Conservation (phyloP, 805 yeast species). For the Yarrowia alimentaria region DNA sequence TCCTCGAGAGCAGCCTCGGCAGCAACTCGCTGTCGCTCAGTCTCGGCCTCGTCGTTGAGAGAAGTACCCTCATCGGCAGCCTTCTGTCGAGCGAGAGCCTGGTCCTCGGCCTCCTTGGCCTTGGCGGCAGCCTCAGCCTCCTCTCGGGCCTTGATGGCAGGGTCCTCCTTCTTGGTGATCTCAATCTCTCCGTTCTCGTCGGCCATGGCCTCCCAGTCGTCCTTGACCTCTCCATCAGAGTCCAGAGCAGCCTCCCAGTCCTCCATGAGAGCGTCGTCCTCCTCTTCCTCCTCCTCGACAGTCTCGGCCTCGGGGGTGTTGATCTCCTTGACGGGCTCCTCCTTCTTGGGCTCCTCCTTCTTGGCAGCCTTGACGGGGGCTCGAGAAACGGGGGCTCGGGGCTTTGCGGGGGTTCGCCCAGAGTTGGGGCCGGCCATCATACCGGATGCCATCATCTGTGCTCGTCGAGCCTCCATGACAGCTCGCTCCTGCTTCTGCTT, state of each 20-base stretch:
- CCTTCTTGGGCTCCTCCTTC: constrained; percentile 17
- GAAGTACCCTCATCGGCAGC: constrained; percentile 32
- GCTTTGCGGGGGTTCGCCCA: too few relatives aligned
- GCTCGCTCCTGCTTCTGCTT: constrained; percentile 94
- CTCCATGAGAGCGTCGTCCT: constrained; percentile 59
- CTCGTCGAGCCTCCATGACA: constrained; percentile 82
- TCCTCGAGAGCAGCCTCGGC: constrained; percentile 33
- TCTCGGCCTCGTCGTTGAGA: constrained; percentile 38
- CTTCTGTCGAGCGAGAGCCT: constrained; percentile 36
- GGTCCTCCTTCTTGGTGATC: constrained; percentile 26
- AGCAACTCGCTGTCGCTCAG: constrained; percentile 32
- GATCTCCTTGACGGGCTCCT: constrained; percentile 32
- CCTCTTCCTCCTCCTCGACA: constrained; percentile 30
- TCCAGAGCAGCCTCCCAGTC: constrained; percentile 78
- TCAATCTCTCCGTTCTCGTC: constrained; percentile 31
- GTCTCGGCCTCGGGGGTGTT: constrained; percentile 37
- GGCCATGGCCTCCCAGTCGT: constrained; percentile 28
- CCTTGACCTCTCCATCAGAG: constrained; percentile 53
- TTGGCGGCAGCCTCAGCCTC: constrained; percentile 38
- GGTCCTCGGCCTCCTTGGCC: constrained; percentile 38
- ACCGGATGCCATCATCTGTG: constrained; percentile 72
- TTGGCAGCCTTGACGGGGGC: too few relatives aligned
- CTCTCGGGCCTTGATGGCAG: constrained; percentile 34
- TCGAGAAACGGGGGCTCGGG: too few relatives aligned
- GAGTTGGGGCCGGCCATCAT: constrained; percentile 76